phyloP scores from a whole-genome alignment of 1,284 basidiomycete genomes.

The Cryptococcus floricola region DNA sequence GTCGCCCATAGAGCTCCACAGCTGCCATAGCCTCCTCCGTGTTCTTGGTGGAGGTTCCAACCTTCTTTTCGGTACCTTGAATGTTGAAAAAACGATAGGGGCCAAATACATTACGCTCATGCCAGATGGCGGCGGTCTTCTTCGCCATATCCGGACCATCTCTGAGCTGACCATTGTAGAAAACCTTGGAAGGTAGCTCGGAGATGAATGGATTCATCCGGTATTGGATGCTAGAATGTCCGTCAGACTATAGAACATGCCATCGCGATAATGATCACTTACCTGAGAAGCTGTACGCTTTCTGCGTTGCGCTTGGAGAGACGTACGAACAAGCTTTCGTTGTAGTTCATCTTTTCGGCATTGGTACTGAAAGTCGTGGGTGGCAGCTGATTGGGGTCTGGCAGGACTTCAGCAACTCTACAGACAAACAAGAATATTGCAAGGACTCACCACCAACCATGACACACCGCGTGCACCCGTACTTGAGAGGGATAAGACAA shows the following conservation, averaged over 20 bases:
- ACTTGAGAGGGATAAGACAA: conserved; percentile 94
- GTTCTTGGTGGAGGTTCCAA: conserved; percentile 75
- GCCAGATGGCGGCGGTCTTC: conserved; percentile 86
- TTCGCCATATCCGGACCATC: conserved; percentile 86
- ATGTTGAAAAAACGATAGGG: conserved; percentile 90
- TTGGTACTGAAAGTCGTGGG: conserved; percentile 91
- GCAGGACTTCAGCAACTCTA: background rate
- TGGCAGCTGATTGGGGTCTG: conserved; percentile 94
- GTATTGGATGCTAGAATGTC: conserved; percentile 71
- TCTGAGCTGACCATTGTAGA: conserved; percentile 75
- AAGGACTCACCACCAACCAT: conserved; percentile 79
- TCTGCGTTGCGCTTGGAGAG: conserved; percentile 74
- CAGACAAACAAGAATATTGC: background rate
- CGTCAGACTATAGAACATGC: background rate
- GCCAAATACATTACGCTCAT: conserved; percentile 71
- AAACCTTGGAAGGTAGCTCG: conserved; percentile 75
- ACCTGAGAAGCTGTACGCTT: conserved; percentile 87
- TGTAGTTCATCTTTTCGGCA: conserved; percentile 76
- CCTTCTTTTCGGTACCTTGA: conserved; percentile 47
- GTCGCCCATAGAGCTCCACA: conserved; percentile 70
- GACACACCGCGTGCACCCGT: conserved; percentile 76
- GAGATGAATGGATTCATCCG: conserved; percentile 62
- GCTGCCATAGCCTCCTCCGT: conserved; percentile 71
- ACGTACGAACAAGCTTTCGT: conserved; percentile 88
- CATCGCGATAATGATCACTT: conserved; percentile 15